Conservation (phyloP, 2,329 filamentous ascomycete genomes). For the Exserohilum turcica region DNA sequence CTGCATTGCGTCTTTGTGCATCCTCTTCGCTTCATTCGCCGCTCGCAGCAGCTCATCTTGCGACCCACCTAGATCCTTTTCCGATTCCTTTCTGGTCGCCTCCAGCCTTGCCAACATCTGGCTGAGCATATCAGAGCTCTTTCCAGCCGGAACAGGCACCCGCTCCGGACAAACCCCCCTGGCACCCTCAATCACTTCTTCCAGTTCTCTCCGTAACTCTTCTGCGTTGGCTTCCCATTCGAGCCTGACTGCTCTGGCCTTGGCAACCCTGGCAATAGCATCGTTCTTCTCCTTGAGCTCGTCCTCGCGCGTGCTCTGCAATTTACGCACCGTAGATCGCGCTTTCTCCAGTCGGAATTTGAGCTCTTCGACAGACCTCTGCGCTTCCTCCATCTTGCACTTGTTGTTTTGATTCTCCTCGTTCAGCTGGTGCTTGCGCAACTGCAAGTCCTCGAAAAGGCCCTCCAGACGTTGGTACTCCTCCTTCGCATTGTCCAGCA, state of each 20-base stretch:
- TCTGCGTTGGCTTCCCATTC: conserved; percentile 31
- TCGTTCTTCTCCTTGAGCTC: conserved; percentile 52
- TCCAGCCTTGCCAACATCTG: conserved; percentile 37
- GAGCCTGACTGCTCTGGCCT: conserved; percentile 36
- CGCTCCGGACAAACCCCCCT: conserved; percentile 29
- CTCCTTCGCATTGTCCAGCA: conserved; percentile 63
- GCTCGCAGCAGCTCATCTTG: conserved; percentile 34
- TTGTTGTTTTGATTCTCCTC: conserved; percentile 40
- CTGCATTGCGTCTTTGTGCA: conserved; percentile 26
- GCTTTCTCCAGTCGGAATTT: conserved; percentile 36
- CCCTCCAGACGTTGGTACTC: conserved; percentile 45
- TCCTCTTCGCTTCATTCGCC: conserved; percentile 39
- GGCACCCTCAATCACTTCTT: conserved; percentile 32
- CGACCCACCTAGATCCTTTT: conserved; percentile 44
- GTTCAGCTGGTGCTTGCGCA: conserved; percentile 53
- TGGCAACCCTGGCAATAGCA: conserved; percentile 44
- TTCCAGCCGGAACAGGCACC: conserved; percentile 36
- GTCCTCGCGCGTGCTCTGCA: conserved; percentile 38
- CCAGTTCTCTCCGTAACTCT: conserved; percentile 29
- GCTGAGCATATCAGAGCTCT: conserved; percentile 41
- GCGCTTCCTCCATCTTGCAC: conserved; percentile 35
- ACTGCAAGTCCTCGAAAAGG: conserved; percentile 56
- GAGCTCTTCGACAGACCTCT: conserved; percentile 30
- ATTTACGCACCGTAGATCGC: conserved; percentile 33
- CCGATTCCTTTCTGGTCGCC: conserved; percentile 32